Evolutionary conservation across 2,329 filamentous ascomycete species (phyloP), one percentile per base, ranked within the genome.

Genomic region (Fusarium pininemorale): DNA sequence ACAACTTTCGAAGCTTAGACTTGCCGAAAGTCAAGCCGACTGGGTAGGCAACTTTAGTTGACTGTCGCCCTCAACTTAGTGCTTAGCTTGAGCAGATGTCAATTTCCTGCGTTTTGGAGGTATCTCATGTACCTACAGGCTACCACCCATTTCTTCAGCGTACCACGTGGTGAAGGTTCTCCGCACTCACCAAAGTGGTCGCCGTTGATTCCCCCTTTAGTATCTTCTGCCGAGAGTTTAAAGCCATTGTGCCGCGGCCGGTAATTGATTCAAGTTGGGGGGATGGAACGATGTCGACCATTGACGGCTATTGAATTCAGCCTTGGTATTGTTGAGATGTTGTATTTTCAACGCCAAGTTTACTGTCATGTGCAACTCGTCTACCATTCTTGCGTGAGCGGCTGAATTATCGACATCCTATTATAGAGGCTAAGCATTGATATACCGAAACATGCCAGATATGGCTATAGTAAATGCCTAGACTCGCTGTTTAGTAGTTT

Each of bases 91-190:
- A 20, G 18, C 38, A 47, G 20, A 73, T 70, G 73, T 66, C 51
- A 42, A 56, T 22, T 47, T 48, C 63, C 70, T 67, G 45, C 70
- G 64, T 60, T 73, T 75, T 66, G 38, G 39, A 55, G 63, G 73
- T 70, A 66, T 59, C 50, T 50, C 51, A 66, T 32, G 74, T 75
- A 75, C 70, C 45, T 53, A 28, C 48, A 51, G 22, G 30, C 47
- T 32, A 30, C 24, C 18, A 35, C 60, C 60, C 51, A 42, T 63
- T 58, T 64, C 47, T 61, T 59, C 39, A 50, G 26, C 48, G 63
- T 30, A 55, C 57, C 70, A 74, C 71, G 70, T 72, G 58, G 61
- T 55, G n/a, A 56, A 54, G 37, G 20, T 56, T 73, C 70, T 70
- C 70, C 70, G 70, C 70, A 67, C 28, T 41, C 57, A 57, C 39